Evolutionary conservation across 2,329 filamentous ascomycete genomes (phyloP).

Genomic region (Aspergillus niger): DNA sequence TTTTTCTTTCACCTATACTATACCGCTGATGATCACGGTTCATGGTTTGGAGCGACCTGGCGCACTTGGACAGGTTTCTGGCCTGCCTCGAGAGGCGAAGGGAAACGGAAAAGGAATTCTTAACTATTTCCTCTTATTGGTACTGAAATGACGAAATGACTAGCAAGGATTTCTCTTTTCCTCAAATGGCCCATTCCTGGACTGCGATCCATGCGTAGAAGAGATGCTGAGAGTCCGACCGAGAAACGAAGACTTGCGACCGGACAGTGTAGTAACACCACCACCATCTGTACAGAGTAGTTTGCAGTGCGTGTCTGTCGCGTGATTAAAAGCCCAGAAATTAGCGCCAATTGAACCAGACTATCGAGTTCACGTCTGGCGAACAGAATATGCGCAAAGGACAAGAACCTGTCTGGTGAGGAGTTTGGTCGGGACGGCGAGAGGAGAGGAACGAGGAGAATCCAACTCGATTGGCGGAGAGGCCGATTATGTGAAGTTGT

Average conservation of each 20-base stretch:
- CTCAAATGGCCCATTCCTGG: background rate
- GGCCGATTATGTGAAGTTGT: conserved; percentile 23
- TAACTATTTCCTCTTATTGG: background rate
- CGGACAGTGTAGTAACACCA: background rate
- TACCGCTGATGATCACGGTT: background rate
- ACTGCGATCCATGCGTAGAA: background rate
- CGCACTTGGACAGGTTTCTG: background rate
- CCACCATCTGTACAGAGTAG: background rate
- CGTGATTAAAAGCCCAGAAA: background rate
- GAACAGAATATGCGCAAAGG: background rate
- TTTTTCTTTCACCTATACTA: background rate
- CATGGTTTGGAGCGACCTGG: conserved; percentile 1
- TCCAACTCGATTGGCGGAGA: conserved; percentile 15
- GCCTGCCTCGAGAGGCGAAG: background rate
- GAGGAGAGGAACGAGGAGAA: conserved; percentile 3
- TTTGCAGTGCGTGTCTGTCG: background rate
- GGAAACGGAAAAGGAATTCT: background rate
- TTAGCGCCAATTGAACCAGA: background rate
- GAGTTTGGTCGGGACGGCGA: conserved; percentile 19
- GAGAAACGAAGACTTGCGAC: background rate
- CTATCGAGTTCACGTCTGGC: background rate
- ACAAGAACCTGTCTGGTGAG: background rate
- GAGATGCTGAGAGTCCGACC: background rate
- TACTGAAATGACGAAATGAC: conserved; percentile 12
- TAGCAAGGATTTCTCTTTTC: background rate